phyloP scores from a whole-genome alignment of 2,329 filamentous ascomycete species.

The Arachnomyces sp. region DNA sequence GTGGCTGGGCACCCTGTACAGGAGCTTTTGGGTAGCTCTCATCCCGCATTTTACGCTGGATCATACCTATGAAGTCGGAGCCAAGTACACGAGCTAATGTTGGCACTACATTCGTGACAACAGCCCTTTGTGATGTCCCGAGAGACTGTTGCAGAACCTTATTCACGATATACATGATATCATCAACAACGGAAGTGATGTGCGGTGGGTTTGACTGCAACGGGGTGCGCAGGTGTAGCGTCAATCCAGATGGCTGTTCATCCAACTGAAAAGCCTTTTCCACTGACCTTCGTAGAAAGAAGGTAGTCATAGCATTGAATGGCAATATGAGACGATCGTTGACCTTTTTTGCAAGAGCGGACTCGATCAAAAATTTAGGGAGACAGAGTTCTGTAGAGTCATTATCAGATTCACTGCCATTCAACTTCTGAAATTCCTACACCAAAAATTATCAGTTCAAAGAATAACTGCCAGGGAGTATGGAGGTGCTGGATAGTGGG shows the following conservation, averaged over 20 bases:
- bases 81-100: conserved; percentile 72
- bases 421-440: no score
- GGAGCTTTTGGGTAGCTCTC: conserved; percentile 80
- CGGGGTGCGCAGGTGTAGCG: conserved; percentile 63
- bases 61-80: conserved; percentile 91
- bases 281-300: conserved; percentile 92
- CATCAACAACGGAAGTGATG: conserved; percentile 92
- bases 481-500: not conserved
- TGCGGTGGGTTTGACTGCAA: conserved; percentile 75
- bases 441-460: conserved; percentile 38
- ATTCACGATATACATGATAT: conserved; percentile 99
- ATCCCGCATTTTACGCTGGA: conserved; percentile 94
- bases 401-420: no score
- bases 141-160: conserved; percentile 80
- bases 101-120: conserved; percentile 71
- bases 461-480: conserved; percentile 37
- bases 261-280: conserved; percentile 97
- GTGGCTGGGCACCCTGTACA: conserved; percentile 72
- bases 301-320: conserved; percentile 88
- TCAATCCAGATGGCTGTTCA: conserved; percentile 72
- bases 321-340: conserved; percentile 65
- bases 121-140: conserved; percentile 72
- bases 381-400: conserved; percentile 50
- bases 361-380: conserved; percentile 69
- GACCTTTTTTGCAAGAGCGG: conserved; percentile 73